Evolutionary conservation across 805 yeast genomes (phyloP).

Genomic region (Yamadazyma endophytica): DNA sequence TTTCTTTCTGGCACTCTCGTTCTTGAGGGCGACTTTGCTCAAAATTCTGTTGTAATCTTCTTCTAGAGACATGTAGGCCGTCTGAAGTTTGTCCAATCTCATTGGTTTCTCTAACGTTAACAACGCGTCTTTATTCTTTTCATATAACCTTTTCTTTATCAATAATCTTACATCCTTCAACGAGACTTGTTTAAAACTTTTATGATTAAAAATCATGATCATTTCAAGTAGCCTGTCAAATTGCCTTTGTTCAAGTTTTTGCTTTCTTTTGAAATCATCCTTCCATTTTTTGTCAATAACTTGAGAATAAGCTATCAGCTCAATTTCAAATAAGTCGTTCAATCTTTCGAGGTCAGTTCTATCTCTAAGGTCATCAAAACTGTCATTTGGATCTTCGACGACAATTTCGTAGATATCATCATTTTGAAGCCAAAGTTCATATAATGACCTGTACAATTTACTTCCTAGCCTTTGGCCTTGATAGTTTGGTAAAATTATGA

Average conservation of each 20-base stretch:
- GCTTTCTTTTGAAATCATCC: constrained; percentile 28
- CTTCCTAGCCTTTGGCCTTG: constrained; percentile 76
- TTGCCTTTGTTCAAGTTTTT: constrained; percentile 75
- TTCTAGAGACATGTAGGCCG: constrained; percentile 65
- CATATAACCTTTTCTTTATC: constrained; percentile 71
- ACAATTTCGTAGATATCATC: constrained; percentile 62
- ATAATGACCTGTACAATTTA: constrained; percentile 53
- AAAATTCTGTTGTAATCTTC: constrained; percentile 68
- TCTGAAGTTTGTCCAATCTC: constrained; percentile 67
- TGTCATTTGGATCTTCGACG: constrained; percentile 92
- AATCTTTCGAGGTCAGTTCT: constrained; percentile 58
- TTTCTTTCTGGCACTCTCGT: no score
- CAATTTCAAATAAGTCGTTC: constrained; percentile 21
- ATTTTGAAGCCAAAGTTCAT: constrained; percentile 53
- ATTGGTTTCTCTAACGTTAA: constrained; percentile 58
- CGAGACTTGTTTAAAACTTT: constrained; percentile 19
- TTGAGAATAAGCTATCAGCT: constrained; percentile 14
- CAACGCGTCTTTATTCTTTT: constrained; percentile 78
- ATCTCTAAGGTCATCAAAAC: constrained; percentile 88
- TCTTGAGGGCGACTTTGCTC: no score
- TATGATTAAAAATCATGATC: constrained; percentile 47
- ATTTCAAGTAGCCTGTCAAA: constrained; percentile 75
- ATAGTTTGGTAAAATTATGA: constrained; percentile 76
- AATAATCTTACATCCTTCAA: constrained; percentile 47
- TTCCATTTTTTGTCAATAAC: constrained; percentile 32